Evolutionary conservation across 2,329 filamentous ascomycete genomes (phyloP).

Genomic region (Alternaria rosae): DNA sequence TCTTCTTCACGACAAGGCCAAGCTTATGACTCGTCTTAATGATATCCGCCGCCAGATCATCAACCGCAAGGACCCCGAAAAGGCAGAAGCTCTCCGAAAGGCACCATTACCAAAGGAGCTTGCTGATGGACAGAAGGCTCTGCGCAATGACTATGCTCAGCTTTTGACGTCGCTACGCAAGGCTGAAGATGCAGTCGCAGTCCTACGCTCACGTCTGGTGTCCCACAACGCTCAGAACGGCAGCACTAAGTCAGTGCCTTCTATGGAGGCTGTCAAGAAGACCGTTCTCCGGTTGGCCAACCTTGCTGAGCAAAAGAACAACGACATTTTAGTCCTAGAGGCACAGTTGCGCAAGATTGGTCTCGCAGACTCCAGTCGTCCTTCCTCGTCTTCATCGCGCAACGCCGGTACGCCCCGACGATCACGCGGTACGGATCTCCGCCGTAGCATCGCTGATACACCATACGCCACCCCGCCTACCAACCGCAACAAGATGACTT

Average conservation of each 20-base stretch:
- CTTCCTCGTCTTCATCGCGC: slow-evolving; percentile 33
- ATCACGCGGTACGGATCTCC: slow-evolving; percentile 20
- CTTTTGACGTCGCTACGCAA: slow-evolving; percentile 79
- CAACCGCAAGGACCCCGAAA: slow-evolving; percentile 71
- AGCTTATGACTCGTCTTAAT: slow-evolving; percentile 73
- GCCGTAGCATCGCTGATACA: slow-evolving; percentile 31
- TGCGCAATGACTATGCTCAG: slow-evolving; percentile 76
- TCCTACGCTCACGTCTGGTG: slow-evolving; percentile 81
- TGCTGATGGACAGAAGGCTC: slow-evolving; percentile 79
- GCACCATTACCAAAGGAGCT: slow-evolving; percentile 87
- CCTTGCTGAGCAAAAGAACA: slow-evolving; percentile 90
- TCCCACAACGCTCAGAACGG: slow-evolving; percentile 61
- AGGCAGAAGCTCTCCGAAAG: slow-evolving; percentile 68
- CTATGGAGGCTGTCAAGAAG: slow-evolving; percentile 88
- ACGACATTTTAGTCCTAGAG: slow-evolving; percentile 89
- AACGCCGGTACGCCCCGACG: slow-evolving; percentile 27
- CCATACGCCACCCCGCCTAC: slow-evolving; percentile 50
- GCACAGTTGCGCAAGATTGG: slow-evolving; percentile 78
- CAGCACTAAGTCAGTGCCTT: slow-evolving; percentile 65
- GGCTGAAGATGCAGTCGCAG: slow-evolving; percentile 78
- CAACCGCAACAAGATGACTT: slow-evolving; percentile 39
- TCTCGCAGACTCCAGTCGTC: slow-evolving; percentile 30
- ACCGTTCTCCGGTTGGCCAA: slow-evolving; percentile 92
- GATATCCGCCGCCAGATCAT: slow-evolving; percentile 80
- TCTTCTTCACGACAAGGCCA: slow-evolving; percentile 72